Conservation (phyloP, 352 stramenopile species). For the Pythium plurisporium region DNA sequence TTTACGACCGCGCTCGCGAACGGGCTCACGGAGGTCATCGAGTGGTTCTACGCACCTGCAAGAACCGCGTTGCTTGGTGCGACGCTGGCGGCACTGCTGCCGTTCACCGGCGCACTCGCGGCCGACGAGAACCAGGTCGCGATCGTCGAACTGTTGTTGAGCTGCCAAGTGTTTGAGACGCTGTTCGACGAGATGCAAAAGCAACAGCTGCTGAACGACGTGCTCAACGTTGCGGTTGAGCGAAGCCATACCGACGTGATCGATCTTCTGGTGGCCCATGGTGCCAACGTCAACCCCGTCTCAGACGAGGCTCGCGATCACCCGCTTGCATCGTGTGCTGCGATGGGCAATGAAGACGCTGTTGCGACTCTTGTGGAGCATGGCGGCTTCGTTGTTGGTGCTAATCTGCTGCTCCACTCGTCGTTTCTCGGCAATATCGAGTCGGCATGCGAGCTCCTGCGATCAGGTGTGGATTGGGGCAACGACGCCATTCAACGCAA, state of each 20-base stretch:
- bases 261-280: slow-evolving; percentile 7
- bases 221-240: slow-evolving; percentile 8
- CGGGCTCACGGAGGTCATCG: slow-evolving; percentile 1
- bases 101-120: not conserved
- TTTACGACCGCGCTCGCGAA: not conserved
- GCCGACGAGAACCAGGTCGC: slow-evolving; percentile 10
- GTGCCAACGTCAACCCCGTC: slow-evolving; percentile 2
- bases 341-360: not conserved
- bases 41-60: slow-evolving; percentile 9
- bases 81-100: slow-evolving; percentile 13
- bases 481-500: not conserved
- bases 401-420: not conserved
- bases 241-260: slow-evolving; percentile 1
- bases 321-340: slow-evolving; percentile 3
- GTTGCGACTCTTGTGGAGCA: not conserved
- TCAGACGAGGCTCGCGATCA: not conserved
- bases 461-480: slow-evolving; percentile 5
- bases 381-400: slow-evolving; percentile 1
- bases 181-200: not conserved
- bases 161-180: not conserved
- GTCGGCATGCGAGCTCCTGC: slow-evolving; percentile 3
- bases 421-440: slow-evolving; percentile 7
- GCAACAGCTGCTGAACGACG: not conserved
- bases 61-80: not conserved
- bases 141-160: slow-evolving; percentile 9